Conservation (phyloP, 2,329 filamentous ascomycete genomes). For the Cladosporium velox region DNA sequence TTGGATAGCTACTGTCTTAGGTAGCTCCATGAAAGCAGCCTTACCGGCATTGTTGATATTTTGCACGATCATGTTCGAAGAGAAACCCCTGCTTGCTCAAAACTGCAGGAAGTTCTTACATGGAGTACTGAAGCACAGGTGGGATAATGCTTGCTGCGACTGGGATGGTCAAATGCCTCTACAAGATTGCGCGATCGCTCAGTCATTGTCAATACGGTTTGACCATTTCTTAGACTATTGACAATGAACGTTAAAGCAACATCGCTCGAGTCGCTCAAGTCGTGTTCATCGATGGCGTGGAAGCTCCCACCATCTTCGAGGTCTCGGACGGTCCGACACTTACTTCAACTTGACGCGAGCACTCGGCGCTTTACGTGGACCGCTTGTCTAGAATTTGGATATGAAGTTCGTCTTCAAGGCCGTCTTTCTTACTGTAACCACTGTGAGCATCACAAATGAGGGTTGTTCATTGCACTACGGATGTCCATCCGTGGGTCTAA, state of each 20-base stretch:
- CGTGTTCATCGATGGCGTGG: no score
- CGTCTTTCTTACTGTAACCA: no score
- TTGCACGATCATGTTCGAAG: no score
- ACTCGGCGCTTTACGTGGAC: no score
- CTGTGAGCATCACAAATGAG: no score
- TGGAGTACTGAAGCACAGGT: neutral
- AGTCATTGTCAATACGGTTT: neutral
- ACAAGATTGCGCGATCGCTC: neutral
- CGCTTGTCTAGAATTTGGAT: no score
- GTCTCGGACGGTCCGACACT: no score
- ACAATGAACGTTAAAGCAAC: neutral
- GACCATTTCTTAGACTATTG: neutral
- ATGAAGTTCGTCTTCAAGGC: no score
- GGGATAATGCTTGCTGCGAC: neutral
- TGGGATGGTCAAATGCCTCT: neutral
- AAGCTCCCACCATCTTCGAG: no score
- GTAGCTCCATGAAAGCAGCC: conserved; percentile 5
- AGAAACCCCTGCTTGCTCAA: neutral
- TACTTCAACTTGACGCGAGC: no score
- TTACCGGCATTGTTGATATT: neutral
- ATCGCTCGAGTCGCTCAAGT: neutral
- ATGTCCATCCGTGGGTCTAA: no score
- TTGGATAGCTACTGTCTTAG: neutral
- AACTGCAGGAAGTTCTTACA: neutral
- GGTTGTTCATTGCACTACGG: no score